Base-by-base conservation (phyloP, 495 filamentous ascomycete species). In the Penicillium riverlandense region DNA sequence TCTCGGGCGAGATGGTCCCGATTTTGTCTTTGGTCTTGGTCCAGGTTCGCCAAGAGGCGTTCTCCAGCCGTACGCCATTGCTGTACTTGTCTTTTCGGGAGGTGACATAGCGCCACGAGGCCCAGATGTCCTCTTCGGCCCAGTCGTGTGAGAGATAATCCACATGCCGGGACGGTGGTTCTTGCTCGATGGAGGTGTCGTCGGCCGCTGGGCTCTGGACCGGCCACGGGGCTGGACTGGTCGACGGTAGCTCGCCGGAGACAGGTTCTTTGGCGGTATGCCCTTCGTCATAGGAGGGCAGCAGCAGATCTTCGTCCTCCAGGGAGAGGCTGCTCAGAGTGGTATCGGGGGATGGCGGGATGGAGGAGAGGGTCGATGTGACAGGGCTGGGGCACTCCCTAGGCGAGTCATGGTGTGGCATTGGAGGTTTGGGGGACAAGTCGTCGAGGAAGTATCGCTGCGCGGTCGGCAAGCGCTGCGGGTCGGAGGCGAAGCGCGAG, bases 41-140 rank as follows among this genome's bases (percentile, higher is more conserved):
- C 92, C 92, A 98, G n/a, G 90, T 92, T 55, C 92, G 76, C 92
- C 92, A 98, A 4, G 91, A 96, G 5, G 92, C 92, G 68, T 98
- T 98, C 62, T 98, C 92, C 40, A 98, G 62, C 41, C 92, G 74
- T 8, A 83, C 79, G 22, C 85, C 75, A 57, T 98, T 89, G 49
- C 73, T 84, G 53, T 94, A 95, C 35, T 85, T 74, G 27, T 78
- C 80, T 57, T 82, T 76, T 48, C 84, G 85, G 10, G 82, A 76
- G 33, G 90, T 82, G 52, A 98, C 88, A 65, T 91, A 88, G 45
- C 88, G 81, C 92, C 92, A 98, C 3, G 91, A 96, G 11, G 87
- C 78, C 92, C 92, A 98, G 9, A 98, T 94, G 64, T 98, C 92
- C 64, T 96, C 91, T 66, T 97, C 91, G 35, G 77, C 80, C 92